A percentile compares a stretch with the other conserved stretches of the same genome.
phyloP scores from a whole-genome alignment of 2,329 filamentous ascomycete genomes.

The Didymella exigua region DNA sequence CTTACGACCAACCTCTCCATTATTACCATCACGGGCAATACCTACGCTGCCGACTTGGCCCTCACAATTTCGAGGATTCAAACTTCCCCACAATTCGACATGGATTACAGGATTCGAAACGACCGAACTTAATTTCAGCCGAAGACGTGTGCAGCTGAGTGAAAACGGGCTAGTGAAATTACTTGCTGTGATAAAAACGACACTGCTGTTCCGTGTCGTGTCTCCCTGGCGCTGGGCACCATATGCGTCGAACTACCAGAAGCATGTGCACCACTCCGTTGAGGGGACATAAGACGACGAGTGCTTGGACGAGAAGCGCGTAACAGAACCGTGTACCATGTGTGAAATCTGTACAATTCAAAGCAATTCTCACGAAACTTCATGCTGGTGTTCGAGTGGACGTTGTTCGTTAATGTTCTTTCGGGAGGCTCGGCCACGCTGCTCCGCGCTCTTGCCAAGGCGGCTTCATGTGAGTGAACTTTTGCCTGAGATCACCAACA shows the following conservation, averaged over 20 bases:
- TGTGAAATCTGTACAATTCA: neutral
- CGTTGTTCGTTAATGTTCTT: neutral
- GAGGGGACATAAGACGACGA: neutral
- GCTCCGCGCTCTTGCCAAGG: neutral
- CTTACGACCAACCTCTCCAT: constrained; percentile 2
- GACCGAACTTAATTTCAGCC: constrained; percentile 1
- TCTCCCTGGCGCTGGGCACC: neutral
- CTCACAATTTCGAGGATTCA: constrained; percentile 17
- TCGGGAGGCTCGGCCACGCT: no score
- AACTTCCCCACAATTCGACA: constrained; percentile 16
- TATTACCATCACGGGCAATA: constrained; percentile 8
- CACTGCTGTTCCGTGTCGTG: neutral
- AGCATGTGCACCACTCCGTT: neutral
- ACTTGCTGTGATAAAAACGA: neutral
- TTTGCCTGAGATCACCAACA: constrained; percentile 9
- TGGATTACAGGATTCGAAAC: constrained; percentile 6
- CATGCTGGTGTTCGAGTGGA: neutral
- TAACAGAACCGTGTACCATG: neutral
- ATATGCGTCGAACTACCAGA: neutral
- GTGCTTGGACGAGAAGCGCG: neutral
- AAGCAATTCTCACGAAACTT: neutral
- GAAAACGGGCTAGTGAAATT: neutral
- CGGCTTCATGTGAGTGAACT: constrained; percentile 6
- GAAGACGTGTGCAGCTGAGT: neutral
- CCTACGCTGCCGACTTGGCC: constrained; percentile 9